phyloP scores from a whole-genome alignment of 768 basidiomycete species.

The Imleria badia region DNA sequence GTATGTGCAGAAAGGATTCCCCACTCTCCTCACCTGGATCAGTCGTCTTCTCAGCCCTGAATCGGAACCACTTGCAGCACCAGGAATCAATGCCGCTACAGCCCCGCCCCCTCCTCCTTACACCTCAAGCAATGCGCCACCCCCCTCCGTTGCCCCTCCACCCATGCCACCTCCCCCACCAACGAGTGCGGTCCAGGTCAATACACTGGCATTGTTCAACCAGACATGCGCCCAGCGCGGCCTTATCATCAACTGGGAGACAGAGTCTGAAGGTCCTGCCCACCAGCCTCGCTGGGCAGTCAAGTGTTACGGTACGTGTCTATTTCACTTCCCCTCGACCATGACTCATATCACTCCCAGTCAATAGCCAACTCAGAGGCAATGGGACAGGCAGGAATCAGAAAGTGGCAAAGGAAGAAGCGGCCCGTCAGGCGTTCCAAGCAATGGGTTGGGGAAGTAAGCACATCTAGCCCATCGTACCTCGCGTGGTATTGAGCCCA shows the following conservation, averaged over 20 bases:
- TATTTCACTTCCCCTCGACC: not conserved
- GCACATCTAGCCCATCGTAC: not conserved
- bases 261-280: constrained; percentile 46
- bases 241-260: constrained; percentile 45
- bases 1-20: constrained; percentile 54
- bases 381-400: constrained; percentile 55
- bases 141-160: constrained; percentile 20
- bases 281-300: constrained; percentile 61
- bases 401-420: constrained; percentile 67
- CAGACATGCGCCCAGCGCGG: constrained; percentile 53
- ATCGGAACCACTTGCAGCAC: constrained; percentile 23
- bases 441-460: constrained; percentile 52
- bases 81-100: constrained; percentile 13
- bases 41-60: constrained; percentile 54
- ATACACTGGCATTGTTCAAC: constrained; percentile 50
- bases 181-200: constrained; percentile 23
- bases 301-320: constrained; percentile 47
- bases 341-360: constrained; percentile 32
- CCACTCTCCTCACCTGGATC: constrained; percentile 55
- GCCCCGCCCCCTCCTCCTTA: constrained; percentile 28
- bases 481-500: not conserved
- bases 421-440: constrained; percentile 56
- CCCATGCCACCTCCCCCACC: constrained; percentile 20
- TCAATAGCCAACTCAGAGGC: constrained; percentile 51
- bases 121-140: constrained; percentile 16